Evolutionary conservation across 371 early-diverging fungal genomes (phyloP).

Genomic region (Chytridiales sp.): DNA sequence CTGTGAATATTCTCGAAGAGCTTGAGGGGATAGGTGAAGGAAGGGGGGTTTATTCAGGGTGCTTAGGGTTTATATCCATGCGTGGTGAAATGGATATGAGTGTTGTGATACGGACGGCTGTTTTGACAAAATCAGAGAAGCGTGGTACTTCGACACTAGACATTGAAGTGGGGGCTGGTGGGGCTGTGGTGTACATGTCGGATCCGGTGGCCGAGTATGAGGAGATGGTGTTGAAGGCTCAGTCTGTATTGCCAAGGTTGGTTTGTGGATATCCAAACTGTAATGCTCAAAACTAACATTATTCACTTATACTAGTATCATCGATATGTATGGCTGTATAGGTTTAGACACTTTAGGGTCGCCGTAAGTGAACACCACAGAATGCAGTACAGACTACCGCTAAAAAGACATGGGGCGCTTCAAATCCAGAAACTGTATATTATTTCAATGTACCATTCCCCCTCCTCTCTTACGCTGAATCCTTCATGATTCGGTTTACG

Average conservation of each 20-base stretch:
- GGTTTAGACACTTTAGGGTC: too few relatives aligned
- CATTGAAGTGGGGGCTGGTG: conserved; percentile 82
- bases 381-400: too few relatives aligned
- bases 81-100: conserved; percentile 66
- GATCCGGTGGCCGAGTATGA: conserved; percentile 83
- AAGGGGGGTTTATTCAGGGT: conserved; percentile 92
- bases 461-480: neutral
- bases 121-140: conserved; percentile 29
- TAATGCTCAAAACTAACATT: too few relatives aligned
- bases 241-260: conserved; percentile 48
- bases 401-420: too few relatives aligned
- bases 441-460: too few relatives aligned
- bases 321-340: too few relatives aligned
- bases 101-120: conserved; percentile 84
- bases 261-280: conserved; percentile 4
- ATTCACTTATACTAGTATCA: too few relatives aligned
- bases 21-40: conserved; percentile 62
- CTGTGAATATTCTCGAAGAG: conserved; percentile 74
- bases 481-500: conserved; percentile 10
- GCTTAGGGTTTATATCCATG: conserved; percentile 82
- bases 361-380: too few relatives aligned
- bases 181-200: conserved; percentile 85
- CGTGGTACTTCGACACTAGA: too few relatives aligned
- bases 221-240: conserved; percentile 61
- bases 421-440: too few relatives aligned